A percentile compares a stretch with the other conserved stretches of the same genome.
phyloP scores from a whole-genome alignment of 148 eudicot genomes.

The Camellia lanceoleosa region DNA sequence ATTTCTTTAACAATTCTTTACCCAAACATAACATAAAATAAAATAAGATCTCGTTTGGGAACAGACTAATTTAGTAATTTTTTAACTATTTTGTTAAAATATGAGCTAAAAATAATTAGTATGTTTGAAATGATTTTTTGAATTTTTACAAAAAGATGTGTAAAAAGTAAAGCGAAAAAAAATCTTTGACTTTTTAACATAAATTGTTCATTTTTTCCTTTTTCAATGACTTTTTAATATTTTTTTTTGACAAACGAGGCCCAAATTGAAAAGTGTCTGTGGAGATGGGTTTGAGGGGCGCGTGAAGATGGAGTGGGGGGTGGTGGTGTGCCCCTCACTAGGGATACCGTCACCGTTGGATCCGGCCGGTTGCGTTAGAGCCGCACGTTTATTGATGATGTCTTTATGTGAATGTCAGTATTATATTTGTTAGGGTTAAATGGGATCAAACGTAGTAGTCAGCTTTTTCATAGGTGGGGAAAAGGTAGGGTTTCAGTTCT shows the following conservation, averaged over 20 bases:
- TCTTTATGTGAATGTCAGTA: neutral
- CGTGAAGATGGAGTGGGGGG: constrained; percentile 15
- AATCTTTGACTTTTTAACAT: too few relatives aligned
- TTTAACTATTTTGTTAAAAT: too few relatives aligned
- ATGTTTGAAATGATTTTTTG: too few relatives aligned
- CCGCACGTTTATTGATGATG: constrained; percentile 2
- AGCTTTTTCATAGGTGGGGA: constrained; percentile 20
- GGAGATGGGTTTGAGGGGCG: constrained; percentile 1
- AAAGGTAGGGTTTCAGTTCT: constrained; percentile 8
- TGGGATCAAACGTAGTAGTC: constrained; percentile 19
- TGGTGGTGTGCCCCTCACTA: constrained; percentile 8
- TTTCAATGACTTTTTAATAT: too few relatives aligned
- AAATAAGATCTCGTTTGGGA: too few relatives aligned
- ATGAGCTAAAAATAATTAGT: too few relatives aligned
- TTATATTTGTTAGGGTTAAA: neutral
- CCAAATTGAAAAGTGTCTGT: neutral
- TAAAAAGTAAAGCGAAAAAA: too few relatives aligned
- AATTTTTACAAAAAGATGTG: too few relatives aligned
- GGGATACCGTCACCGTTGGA: constrained; percentile 22
- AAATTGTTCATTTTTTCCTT: too few relatives aligned
- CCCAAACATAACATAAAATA: neutral
- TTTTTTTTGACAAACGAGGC: too few relatives aligned
- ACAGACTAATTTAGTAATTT: too few relatives aligned
- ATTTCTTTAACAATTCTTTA: too few relatives aligned
- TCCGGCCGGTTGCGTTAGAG: constrained; percentile 4